Evolutionary conservation across 1,284 basidiomycete species (phyloP).

Genomic region (Ustilago esculenta): DNA sequence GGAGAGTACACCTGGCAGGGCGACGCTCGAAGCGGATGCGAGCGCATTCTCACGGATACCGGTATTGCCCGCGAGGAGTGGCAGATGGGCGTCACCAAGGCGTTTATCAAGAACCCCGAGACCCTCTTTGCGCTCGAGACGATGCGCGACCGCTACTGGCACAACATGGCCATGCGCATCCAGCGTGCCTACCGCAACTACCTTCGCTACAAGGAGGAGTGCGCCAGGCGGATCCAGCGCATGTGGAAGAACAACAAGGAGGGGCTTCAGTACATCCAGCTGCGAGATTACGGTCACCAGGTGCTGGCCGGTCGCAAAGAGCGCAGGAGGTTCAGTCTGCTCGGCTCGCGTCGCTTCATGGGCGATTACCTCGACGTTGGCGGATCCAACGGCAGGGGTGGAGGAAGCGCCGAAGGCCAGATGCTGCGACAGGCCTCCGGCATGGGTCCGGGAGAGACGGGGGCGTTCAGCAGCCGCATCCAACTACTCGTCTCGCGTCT

Average conservation of each 20-base stretch:
- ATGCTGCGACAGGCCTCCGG: slow-evolving; percentile 80
- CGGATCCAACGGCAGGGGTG: slow-evolving; percentile 71
- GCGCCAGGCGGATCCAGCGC: slow-evolving; percentile 91
- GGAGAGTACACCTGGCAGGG: slow-evolving; percentile 98
- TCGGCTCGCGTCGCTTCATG: slow-evolving; percentile 93
- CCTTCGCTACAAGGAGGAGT: slow-evolving; percentile 92
- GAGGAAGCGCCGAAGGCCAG: slow-evolving; percentile 76
- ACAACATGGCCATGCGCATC: slow-evolving; percentile 97
- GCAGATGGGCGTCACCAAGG: slow-evolving; percentile 99
- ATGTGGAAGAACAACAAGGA: slow-evolving; percentile 99
- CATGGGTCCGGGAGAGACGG: slow-evolving; percentile 68
- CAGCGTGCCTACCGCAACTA: slow-evolving; percentile 97
- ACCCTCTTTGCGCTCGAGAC: slow-evolving; percentile 98
- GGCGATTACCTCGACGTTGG: slow-evolving; percentile 96
- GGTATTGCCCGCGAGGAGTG: slow-evolving; percentile 96
- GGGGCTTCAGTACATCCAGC: slow-evolving; percentile 83
- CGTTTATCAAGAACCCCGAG: slow-evolving; percentile 99
- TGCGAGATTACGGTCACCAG: slow-evolving; percentile 93
- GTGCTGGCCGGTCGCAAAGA: slow-evolving; percentile 92
- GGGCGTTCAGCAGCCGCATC: slow-evolving; percentile 82
- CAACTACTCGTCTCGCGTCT: slow-evolving; percentile 88
- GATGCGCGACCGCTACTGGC: slow-evolving; percentile 99
- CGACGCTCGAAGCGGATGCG: slow-evolving; percentile 88
- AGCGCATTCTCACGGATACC: slow-evolving; percentile 90
- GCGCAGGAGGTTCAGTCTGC: slow-evolving; percentile 87